A percentile compares a stretch with the other conserved stretches of the same genome.
Conservation (phyloP, 257 asterid genomes). For the Salvia rosmarinus region DNA sequence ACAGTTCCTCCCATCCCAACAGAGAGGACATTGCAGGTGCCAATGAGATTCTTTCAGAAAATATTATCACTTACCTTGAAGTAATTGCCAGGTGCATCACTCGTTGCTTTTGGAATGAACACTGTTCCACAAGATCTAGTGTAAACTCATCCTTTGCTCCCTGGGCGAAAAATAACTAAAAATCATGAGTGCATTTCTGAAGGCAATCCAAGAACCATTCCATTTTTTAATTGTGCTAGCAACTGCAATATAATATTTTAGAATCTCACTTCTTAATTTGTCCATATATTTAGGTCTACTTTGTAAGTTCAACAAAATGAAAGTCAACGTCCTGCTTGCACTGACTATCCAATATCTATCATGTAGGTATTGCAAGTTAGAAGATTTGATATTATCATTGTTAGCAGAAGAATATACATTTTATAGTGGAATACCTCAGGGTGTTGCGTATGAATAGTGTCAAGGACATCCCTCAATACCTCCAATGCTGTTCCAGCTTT, state of each 20-base stretch:
- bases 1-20: neutral
- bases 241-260: neutral
- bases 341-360: constrained; percentile 9
- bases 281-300: neutral
- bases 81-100: constrained; percentile 84
- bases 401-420: constrained; percentile 16
- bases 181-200: constrained; percentile 7
- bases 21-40: constrained; percentile 1
- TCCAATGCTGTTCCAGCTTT: constrained; percentile 90
- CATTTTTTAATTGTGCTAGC: constrained; percentile 8
- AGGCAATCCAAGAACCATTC: constrained; percentile 19
- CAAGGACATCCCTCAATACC: constrained; percentile 89
- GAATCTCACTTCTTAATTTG: neutral
- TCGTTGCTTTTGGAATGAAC: constrained; percentile 80
- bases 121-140: constrained; percentile 89
- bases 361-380: neutral
- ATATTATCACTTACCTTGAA: constrained; percentile 62
- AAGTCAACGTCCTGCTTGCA: neutral
- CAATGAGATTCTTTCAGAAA: constrained; percentile 10
- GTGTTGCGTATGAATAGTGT: constrained; percentile 64
- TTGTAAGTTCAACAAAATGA: neutral
- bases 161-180: constrained; percentile 43
- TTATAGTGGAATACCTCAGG: constrained; percentile 63
- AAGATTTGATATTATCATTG: constrained; percentile 1
- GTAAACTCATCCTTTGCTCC: constrained; percentile 97